Evolutionary conservation across 495 filamentous ascomycete species (phyloP).

Genomic region (Thermochaetoides thermophila): DNA sequence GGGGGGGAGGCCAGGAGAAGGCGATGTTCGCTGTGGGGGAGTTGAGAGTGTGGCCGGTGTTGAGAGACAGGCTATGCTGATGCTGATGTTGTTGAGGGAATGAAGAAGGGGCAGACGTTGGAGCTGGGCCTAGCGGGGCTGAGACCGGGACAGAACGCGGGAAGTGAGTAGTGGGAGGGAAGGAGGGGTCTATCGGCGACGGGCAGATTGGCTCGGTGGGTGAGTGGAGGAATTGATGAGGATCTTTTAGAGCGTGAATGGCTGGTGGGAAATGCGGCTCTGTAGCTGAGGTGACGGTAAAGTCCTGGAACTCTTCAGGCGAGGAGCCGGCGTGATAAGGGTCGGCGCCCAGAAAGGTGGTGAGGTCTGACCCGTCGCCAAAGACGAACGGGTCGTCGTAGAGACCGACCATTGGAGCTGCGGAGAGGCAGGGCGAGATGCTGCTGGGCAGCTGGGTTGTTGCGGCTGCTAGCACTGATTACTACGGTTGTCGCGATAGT

Average conservation of each 20-base stretch:
- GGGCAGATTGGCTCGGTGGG: neutral
- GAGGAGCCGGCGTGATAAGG: slow-evolving; percentile 1
- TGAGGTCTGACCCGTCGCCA: slow-evolving; percentile 7
- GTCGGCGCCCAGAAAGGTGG: slow-evolving; percentile 1
- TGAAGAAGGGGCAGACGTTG: neutral
- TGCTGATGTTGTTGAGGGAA: neutral
- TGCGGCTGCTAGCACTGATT: neutral
- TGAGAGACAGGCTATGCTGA: neutral
- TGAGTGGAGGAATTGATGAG: neutral
- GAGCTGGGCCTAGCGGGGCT: neutral
- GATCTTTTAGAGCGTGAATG: slow-evolving; percentile 1
- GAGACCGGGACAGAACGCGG: slow-evolving; percentile 2
- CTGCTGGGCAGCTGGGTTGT: neutral
- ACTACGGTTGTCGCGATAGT: slow-evolving; percentile 5
- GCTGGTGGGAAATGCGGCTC: slow-evolving; percentile 3
- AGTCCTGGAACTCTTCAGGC: slow-evolving; percentile 6
- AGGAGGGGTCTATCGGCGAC: neutral
- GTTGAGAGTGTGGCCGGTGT: neutral
- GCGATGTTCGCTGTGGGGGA: slow-evolving; percentile 1
- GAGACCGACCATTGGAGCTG: slow-evolving; percentile 5
- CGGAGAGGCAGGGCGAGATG: neutral
- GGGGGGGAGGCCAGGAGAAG: slow-evolving; percentile 1
- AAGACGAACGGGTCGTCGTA: slow-evolving; percentile 11
- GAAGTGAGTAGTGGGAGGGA: neutral
- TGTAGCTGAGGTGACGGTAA: slow-evolving; percentile 2